These are phyloP conservation scores for Pulveroboletus frians DNA, from an alignment of 768 basidiomycete genomes.

Conservation along the genomic window DNA sequence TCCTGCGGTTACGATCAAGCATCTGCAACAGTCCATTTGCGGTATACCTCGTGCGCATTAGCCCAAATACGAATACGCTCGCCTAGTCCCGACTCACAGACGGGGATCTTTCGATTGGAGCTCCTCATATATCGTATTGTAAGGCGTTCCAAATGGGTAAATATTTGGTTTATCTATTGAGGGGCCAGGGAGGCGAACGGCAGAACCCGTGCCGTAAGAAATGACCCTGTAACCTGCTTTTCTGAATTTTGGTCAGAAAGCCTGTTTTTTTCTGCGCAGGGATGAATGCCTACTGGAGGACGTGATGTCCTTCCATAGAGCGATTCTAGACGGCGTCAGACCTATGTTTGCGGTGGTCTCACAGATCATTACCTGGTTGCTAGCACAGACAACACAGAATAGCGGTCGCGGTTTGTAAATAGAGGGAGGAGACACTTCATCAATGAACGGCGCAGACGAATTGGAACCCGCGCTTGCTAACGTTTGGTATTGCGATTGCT, in stretches of 20 bases:
- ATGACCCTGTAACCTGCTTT: constrained; percentile 89
- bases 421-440: constrained; percentile 12
- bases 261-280: not conserved
- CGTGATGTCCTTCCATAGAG: constrained; percentile 96
- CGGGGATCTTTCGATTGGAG: constrained; percentile 75
- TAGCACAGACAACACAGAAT: constrained; percentile 99
- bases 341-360: not conserved
- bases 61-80: constrained; percentile 4
- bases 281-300: constrained; percentile 63
- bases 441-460: not conserved
- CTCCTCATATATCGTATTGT: constrained; percentile 92
- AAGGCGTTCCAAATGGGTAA: constrained; percentile 94
- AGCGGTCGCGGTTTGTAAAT: constrained; percentile 66
- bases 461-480: constrained; percentile 7
- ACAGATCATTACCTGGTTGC: constrained; percentile 72
- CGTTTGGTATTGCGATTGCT: constrained; percentile 17
- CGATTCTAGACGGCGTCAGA: constrained; percentile 60
- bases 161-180: constrained; percentile 98
- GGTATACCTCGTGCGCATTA: constrained; percentile 58
- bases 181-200: constrained; percentile 92
- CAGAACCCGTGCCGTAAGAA: constrained; percentile 94
- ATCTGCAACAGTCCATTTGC: constrained; percentile 93
- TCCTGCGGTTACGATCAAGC: constrained; percentile 90
- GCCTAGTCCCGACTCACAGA: constrained; percentile 50
- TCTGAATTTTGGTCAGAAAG: constrained; percentile 38